Evolutionary conservation across 768 basidiomycete genomes (phyloP), one percentile per base, ranked within the genome.

Genomic region (Candolleomyces aberdarensis): DNA sequence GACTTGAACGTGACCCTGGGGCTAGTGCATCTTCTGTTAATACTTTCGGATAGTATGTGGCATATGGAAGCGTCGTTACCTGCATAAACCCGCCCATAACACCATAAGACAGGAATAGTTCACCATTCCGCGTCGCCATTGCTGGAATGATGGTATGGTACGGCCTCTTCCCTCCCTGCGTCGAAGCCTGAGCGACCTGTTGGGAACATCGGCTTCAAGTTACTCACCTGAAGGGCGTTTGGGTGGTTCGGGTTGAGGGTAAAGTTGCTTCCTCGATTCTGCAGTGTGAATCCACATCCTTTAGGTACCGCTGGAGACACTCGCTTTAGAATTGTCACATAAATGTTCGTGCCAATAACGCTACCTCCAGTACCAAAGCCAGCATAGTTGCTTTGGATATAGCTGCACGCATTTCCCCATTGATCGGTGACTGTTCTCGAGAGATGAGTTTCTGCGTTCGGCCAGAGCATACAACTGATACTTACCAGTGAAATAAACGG

Each of bases 141-240:
- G 92, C 92, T 13, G 96, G 96, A 63, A 96, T 96, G 66, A 97
- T 97, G 3, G 95, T 98, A 69, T 97, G 95, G 72, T 96, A 85
- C 26, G 82, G 82, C 9, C 95, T 83, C 76, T 98, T 98, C 4
- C 89, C 86, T 17, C 88, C 87, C 87, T 89, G 56, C 36, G 36
- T 36, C 22, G 10, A 26, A 50, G 11, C 31, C 3, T 9, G 52
- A 15, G 11, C 6, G 36, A 8, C 36, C 8, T 11, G 6, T 36
- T 36, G 11, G 11, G 36, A 36, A 36, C 1, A 11, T 36, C 11
- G 36, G 11, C 36, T 36, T 36, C 36, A 6, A 6, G 36, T 6
- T 17, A 31, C 68, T 62, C 56, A 91, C 94, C 76, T 88, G 77
- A 56, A 98, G 76, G 32, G 81, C 83, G 69, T 99, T 98, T 1